Percentiles rank a stretch among this genome's conserved stretches.
phyloP scores from a whole-genome alignment of 1,284 basidiomycete species.

The Blastosporella zonata region DNA sequence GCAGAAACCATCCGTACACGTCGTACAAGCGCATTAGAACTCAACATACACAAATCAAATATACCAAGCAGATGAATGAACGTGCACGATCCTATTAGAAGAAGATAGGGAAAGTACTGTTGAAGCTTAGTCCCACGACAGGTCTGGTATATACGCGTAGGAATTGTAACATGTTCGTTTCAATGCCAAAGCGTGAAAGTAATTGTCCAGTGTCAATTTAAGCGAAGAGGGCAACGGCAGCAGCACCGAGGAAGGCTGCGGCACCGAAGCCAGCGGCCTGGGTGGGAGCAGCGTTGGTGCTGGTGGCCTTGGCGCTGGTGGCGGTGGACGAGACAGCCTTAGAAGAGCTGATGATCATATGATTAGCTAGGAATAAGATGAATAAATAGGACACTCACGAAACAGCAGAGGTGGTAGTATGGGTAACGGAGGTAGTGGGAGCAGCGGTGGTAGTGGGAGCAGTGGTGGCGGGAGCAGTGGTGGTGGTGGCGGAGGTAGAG shows the following conservation, averaged over 20 bases:
- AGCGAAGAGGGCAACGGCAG: constrained; percentile 43
- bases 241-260: constrained; percentile 46
- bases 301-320: constrained; percentile 16
- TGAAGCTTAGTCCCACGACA: constrained; percentile 4
- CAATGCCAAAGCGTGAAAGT: constrained; percentile 4
- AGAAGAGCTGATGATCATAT: constrained; percentile 14
- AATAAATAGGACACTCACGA: neutral
- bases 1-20: too few species aligned
- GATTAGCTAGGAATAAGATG: neutral
- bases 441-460: constrained; percentile 17
- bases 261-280: constrained; percentile 35
- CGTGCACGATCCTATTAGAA: constrained; percentile 7
- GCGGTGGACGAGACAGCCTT: constrained; percentile 20
- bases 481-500: constrained; percentile 11
- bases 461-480: constrained; percentile 13
- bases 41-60: neutral
- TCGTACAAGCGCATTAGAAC: neutral
- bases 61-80: neutral
- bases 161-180: constrained; percentile 11
- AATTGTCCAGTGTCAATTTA: constrained; percentile 24
- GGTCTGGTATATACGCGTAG: constrained; percentile 9
- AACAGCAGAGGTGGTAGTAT: constrained; percentile 13
- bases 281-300: constrained; percentile 30
- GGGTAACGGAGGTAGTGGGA: constrained; percentile 19
- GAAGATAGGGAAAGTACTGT: constrained; percentile 2